These are phyloP conservation scores for Pseudoneurospora amorphoporcata DNA, from an alignment of 495 filamentous ascomycete genomes.

Conservation along the genomic window DNA sequence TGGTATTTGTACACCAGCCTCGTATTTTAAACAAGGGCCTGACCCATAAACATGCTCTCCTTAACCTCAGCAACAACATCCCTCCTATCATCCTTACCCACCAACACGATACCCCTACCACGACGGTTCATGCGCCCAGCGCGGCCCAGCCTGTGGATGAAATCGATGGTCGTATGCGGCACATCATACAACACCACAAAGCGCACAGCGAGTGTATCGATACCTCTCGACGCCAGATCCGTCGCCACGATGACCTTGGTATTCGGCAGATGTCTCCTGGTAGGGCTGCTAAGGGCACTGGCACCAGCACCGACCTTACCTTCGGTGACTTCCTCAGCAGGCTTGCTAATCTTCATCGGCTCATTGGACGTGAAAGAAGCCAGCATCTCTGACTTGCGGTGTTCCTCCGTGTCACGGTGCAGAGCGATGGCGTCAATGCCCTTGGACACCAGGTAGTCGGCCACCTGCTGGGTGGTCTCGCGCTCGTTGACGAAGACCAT, in stretches of 20 bases:
- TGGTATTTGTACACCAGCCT: background rate
- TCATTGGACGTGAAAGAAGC: constrained; percentile 59
- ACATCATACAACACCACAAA: constrained; percentile 93
- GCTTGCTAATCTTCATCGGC: constrained; percentile 25
- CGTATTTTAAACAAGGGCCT: constrained; percentile 59
- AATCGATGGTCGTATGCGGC: constrained; percentile 90
- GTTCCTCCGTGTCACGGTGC: constrained; percentile 66
- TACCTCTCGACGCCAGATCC: constrained; percentile 82
- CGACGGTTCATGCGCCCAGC: constrained; percentile 87
- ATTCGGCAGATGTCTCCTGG: constrained; percentile 38
- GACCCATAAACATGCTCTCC: constrained; percentile 87
- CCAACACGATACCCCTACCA: constrained; percentile 79
- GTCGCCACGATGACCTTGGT: constrained; percentile 90
- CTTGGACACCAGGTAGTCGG: constrained; percentile 68
- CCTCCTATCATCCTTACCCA: constrained; percentile 78
- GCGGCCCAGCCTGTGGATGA: constrained; percentile 87
- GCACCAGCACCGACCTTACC: constrained; percentile 10
- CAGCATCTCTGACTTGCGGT: constrained; percentile 62
- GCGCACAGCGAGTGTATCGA: constrained; percentile 86
- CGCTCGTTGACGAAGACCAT: constrained; percentile 98
- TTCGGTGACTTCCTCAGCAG: constrained; percentile 5
- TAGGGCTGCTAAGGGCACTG: background rate
- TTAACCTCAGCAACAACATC: constrained; percentile 88
- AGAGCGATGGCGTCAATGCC: constrained; percentile 80
- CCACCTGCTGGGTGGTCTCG: constrained; percentile 71